Evolutionary conservation across 2,329 filamentous ascomycete species (phyloP).

Genomic region (Myrmaecium sp.): DNA sequence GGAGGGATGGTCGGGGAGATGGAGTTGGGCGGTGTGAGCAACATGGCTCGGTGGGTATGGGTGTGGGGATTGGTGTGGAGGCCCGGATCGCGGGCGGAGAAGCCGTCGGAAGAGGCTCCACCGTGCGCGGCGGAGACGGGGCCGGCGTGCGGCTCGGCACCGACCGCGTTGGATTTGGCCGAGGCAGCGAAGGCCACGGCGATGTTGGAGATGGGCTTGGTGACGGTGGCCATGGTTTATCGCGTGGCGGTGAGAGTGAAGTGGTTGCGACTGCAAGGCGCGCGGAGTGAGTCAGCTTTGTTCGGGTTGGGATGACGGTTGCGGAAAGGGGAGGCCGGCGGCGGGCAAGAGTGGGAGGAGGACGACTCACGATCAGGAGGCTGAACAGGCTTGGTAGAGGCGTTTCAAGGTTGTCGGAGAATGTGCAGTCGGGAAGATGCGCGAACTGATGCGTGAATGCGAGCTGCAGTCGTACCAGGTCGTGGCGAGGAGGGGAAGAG

Average conservation of each 20-base stretch:
- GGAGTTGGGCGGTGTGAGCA: constrained; percentile 88
- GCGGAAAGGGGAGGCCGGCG: too few relatives aligned
- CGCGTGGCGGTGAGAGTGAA: constrained; percentile 5
- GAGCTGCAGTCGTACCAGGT: neutral
- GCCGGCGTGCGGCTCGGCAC: constrained; percentile 3
- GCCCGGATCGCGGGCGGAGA: constrained; percentile 14
- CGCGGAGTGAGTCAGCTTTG: constrained; percentile 15
- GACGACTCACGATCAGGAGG: constrained; percentile 7
- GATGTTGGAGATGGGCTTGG: constrained; percentile 23
- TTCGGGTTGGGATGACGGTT: too few relatives aligned
- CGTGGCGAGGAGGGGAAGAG: neutral
- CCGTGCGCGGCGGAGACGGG: neutral
- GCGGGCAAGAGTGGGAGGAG: constrained; percentile 5
- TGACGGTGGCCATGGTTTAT: constrained; percentile 19
- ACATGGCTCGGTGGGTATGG: constrained; percentile 24
- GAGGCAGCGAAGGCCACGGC: constrained; percentile 21
- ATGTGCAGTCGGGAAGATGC: constrained; percentile 6
- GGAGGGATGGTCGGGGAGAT: constrained; percentile 78
- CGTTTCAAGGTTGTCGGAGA: neutral
- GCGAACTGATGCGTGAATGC: neutral
- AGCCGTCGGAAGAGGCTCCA: constrained; percentile 9
- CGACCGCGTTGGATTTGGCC: constrained; percentile 10
- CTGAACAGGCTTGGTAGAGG: constrained; percentile 5
- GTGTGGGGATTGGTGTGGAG: constrained; percentile 7
- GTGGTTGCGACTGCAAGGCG: constrained; percentile 6